Base-by-base conservation (phyloP, 768 basidiomycete genomes). In the Polyporus arcularius region DNA sequence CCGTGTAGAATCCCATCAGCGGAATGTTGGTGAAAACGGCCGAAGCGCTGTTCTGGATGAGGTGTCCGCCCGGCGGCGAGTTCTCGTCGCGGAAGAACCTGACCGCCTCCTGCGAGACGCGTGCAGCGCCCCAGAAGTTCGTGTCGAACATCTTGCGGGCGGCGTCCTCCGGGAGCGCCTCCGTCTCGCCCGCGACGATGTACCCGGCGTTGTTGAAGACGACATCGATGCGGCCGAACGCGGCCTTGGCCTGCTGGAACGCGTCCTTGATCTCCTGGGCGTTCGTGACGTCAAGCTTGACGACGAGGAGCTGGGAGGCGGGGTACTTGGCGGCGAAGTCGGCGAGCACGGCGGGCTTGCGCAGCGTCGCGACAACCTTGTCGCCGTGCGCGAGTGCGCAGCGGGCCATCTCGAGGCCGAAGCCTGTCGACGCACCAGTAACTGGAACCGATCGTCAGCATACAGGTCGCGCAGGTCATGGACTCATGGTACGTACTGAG, bases 171-270 rank as follows among this genome's bases (percentile, higher is more conserved):
- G 66, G 65, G 58, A 73, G 71, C 16, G 69, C 73, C 66, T 82
- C 81, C 28, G 74, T 68, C 62, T 80, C 78, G 16, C 68, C 68
- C 16, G 75, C 53, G 31, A 74, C 55, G 8, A 61, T 68, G 43
- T 62, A 63, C 42, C 61, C 71, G 61, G 81, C 80, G 59, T 82
- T 82, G 63, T 76, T 81, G 61, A 78, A 74, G 5, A 82, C 80
- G 51, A 81, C 67, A 53, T 82, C 82, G 15, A 81, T 63, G 32
- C 75, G 68, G 4, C 78, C 79, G 66, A 81, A 82, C 14, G 63
- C 64, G 31, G 70, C 66, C 42, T 74, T 60, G 0, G 75, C 73
- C 47, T 63, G 60, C 14, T 62, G 65, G 59, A 82, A 82, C 0
- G 73, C 78, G 6, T 64, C 64, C 9, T 40, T 61, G 52, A 80